Base-by-base conservation (phyloP, 2,329 filamentous ascomycete species). In the Hortaea sp. region DNA sequence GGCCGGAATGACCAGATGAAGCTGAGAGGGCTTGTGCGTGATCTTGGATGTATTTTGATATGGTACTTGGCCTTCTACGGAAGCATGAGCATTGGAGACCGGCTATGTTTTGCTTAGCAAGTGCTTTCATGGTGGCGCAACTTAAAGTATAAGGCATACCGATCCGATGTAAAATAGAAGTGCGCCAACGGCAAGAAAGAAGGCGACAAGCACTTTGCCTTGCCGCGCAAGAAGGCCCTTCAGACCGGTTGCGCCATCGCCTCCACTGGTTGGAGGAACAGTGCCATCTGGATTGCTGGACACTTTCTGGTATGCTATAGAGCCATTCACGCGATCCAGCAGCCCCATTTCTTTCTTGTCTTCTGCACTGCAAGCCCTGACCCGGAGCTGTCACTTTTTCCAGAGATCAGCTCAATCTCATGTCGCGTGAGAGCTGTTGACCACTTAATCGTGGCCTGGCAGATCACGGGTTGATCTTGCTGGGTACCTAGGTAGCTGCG, bases 1-100 rank as follows among this genome's bases (percentile, higher is more conserved):
- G 1, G 49, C 49, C 12, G 49, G 49, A 2, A 51, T 37, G 4
- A 51, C 29, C 5, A 51, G 27, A 31, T 51, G 49, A 10, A 51
- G 7, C 32, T 35, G 32, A 35, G 32, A 35, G n/a, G 32, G 32
- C 32, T 35, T 35, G 32, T 35, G 32, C 9, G 32, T 35, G 32
- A 35, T 35, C 9, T 35, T 35, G 32, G 9, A 2, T n/a, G 32
- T 35, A n/a, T n/a, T 35, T n/a, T 35, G 32, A n/a, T 35, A 35
- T 9, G 32, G 32, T 9, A 35, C 32, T 9, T 35, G 20, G 20
- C 20, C 20, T 20, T 20, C 20, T 20, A 20, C 20, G 20, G 20
- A 20, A 20, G 20, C 20, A 20, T 20, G 20, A 20, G 20, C 20
- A 20, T 20, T 20, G 20, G 20, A 20, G 20, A 20, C 20, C 20